Base-by-base conservation (phyloP, 2,329 filamentous ascomycete species). In the Colletotrichum limetticola region DNA sequence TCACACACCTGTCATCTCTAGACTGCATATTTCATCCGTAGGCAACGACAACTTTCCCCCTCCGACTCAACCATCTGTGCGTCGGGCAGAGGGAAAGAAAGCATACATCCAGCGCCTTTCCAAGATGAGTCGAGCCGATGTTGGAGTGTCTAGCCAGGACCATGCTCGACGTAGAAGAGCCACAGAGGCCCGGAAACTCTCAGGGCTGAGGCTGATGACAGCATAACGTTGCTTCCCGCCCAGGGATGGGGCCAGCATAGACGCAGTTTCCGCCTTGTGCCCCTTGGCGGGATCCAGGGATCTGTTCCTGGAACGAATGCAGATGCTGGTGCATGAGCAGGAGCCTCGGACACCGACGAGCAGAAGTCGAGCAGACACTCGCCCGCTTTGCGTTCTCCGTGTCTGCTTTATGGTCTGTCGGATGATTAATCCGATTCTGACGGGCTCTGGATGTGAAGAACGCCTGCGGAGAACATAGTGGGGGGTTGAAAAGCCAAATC, bases 161-260 rank as follows among this genome's bases (percentile, higher is more conserved):
- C 22, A 37, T 8, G 37, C 55, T 59, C 28, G 55, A 46, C 26
- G 28, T 22, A 30, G 28, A 32, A n/a, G 19, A 12, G 26, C 4
- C 16, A 28, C 46, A n/a, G 12, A 52, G 16, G 26, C 52, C 19
- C n/a, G 35, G n/a, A 69, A 65, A 70, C 46, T 49, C 37, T 53
- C 66, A 70, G 70, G 66, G 70, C 70, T 70, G 66, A 65, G 58
- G 60, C 26, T 61, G 66, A 70, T 70, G 70, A 72, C 66, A 69
- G 59, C 65, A 65, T 70, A 70, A 35, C 66, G 66, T 70, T 65
- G 70, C 66, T 70, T 65, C 66, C 70, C 60, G 59, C 60, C 66
- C 70, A 65, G 67, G 66, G 66, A 72, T 70, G 26, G 55, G 57
- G 70, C 55, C 55, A 60, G 66, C 66, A 63, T 53, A 24, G 53